Evolutionary conservation across 2,329 filamentous ascomycete species (phyloP).

Genomic region (Fusarium acutatum): DNA sequence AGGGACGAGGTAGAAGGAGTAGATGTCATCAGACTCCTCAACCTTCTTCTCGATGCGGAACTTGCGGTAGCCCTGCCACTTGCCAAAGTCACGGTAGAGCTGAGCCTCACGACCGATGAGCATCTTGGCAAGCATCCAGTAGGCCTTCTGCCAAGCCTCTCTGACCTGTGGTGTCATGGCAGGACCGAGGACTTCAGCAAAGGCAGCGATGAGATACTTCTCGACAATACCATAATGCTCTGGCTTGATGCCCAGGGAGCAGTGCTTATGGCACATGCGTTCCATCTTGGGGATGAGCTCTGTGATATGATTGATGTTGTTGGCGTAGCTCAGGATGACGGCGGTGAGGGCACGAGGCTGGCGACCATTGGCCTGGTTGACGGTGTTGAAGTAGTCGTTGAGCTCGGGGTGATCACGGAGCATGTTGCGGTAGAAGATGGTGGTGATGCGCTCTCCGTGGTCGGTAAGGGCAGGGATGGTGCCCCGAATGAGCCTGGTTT

Average conservation of each 20-base stretch:
- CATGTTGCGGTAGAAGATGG: constrained; percentile 77
- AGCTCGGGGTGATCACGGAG: constrained; percentile 71
- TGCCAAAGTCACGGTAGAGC: constrained; percentile 68
- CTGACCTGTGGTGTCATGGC: constrained; percentile 70
- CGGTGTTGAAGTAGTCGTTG: constrained; percentile 73
- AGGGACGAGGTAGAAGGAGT: constrained; percentile 74
- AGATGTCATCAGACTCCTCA: constrained; percentile 72
- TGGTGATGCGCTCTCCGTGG: constrained; percentile 74
- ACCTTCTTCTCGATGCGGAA: constrained; percentile 73
- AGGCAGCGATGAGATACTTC: constrained; percentile 72
- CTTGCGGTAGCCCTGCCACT: constrained; percentile 73
- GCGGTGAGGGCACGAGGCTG: constrained; percentile 48
- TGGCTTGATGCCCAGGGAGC: constrained; percentile 71
- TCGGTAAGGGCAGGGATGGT: constrained; percentile 75
- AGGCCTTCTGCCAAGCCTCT: constrained; percentile 75
- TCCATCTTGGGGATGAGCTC: constrained; percentile 63
- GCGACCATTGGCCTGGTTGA: constrained; percentile 48
- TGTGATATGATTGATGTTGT: constrained; percentile 71
- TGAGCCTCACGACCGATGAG: constrained; percentile 72
- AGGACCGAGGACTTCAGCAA: constrained; percentile 71
- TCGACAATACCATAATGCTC: constrained; percentile 78
- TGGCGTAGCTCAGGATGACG: constrained; percentile 73
- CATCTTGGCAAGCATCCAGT: constrained; percentile 77
- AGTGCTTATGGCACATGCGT: constrained; percentile 76
- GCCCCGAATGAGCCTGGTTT: constrained; percentile 72